Percentiles rank a stretch among this genome's conserved stretches.
Evolutionary conservation across 2,329 filamentous ascomycete species (phyloP).

Genomic region (Apiospora aurea): DNA sequence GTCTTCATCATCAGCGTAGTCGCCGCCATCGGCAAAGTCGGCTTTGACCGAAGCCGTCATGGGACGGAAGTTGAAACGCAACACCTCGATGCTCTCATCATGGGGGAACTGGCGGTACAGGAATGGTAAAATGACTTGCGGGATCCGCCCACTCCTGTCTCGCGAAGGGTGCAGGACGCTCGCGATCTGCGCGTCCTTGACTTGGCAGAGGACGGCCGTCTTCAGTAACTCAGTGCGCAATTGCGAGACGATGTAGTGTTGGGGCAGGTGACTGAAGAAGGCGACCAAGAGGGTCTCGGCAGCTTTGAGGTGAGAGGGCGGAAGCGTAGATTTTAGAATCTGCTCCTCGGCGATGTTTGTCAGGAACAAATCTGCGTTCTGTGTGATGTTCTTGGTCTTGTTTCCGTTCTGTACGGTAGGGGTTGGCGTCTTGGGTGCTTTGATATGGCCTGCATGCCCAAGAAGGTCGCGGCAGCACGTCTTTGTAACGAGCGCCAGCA

Average conservation of each 20-base stretch:
- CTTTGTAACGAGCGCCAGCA: slow-evolving; percentile 67
- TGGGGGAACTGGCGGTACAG: slow-evolving; percentile 70
- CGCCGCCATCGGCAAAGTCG: slow-evolving; percentile 46
- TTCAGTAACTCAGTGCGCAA: slow-evolving; percentile 80
- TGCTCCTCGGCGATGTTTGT: slow-evolving; percentile 47
- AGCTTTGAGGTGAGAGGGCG: slow-evolving; percentile 57
- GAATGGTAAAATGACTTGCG: slow-evolving; percentile 81
- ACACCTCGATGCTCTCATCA: slow-evolving; percentile 72
- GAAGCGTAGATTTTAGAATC: slow-evolving; percentile 43
- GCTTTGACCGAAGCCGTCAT: slow-evolving; percentile 37
- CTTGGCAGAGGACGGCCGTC: slow-evolving; percentile 74
- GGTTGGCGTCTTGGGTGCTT: slow-evolving; percentile 44
- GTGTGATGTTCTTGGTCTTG: slow-evolving; percentile 51
- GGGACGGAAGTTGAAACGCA: slow-evolving; percentile 66
- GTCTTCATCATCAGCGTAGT: slow-evolving; percentile 44
- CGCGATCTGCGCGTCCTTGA: slow-evolving; percentile 77
- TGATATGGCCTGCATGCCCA: slow-evolving; percentile 57
- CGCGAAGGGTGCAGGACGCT: slow-evolving; percentile 82
- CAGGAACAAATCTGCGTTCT: slow-evolving; percentile 79
- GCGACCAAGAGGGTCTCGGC: slow-evolving; percentile 68
- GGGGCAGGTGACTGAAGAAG: slow-evolving; percentile 69
- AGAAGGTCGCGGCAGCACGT: slow-evolving; percentile 79
- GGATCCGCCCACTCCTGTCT: slow-evolving; percentile 66
- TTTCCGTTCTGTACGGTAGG: slow-evolving; percentile 46
- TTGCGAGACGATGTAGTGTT: slow-evolving; percentile 72